Evolutionary conservation across 2,329 filamentous ascomycete genomes (phyloP), one percentile per base, ranked within the genome.

Genomic region (Stachybotrys chartarum): DNA sequence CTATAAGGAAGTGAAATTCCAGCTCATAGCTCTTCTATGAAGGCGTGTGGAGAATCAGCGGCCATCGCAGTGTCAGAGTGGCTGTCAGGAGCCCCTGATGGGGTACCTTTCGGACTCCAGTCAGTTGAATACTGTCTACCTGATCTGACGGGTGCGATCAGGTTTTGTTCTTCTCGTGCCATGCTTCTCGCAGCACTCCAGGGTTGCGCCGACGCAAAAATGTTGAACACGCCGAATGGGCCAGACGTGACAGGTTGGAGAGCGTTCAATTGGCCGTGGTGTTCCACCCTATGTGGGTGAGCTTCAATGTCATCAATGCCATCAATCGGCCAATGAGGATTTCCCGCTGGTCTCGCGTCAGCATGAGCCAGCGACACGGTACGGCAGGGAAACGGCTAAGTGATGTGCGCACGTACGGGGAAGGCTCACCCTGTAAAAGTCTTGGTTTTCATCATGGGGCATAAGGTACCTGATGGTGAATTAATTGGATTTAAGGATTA

Each of bases 291-390:
- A 32, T 49, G 50, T 16, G 56, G 17, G 49, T 51, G 45, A 7
- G 49, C 32, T 35, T 55, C 47, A 31, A 55, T 46, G 30, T 54
- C 45, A 11, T 51, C 51, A 30, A 53, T 11, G 12, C 12, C 47
- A 18, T n/a, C 39, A 7, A 12, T 7, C 31, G 51, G 51, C 55
- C 55, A 56, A 30, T 56, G 55, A n/a, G 55, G 55, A n/a, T 54
- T 51, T 39, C 51, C 55, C 48, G 47, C 55, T 56, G 35, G n/a
- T 24, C 6, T 24, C 7, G 8, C 30, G 17, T 49, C 6, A 51
- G 45, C 16, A 48, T 10, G 30, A 8, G 1, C 35, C 7, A 39
- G 35, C 35, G 35, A 12, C 3, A 17, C 46, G 50, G n/a, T n/a
- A 8, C 31, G 8, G 24, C 32, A 48, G 31, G 11, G 30, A 3